phyloP scores from a whole-genome alignment of 2,329 filamentous ascomycete species.

The Aureobasidium musti region DNA sequence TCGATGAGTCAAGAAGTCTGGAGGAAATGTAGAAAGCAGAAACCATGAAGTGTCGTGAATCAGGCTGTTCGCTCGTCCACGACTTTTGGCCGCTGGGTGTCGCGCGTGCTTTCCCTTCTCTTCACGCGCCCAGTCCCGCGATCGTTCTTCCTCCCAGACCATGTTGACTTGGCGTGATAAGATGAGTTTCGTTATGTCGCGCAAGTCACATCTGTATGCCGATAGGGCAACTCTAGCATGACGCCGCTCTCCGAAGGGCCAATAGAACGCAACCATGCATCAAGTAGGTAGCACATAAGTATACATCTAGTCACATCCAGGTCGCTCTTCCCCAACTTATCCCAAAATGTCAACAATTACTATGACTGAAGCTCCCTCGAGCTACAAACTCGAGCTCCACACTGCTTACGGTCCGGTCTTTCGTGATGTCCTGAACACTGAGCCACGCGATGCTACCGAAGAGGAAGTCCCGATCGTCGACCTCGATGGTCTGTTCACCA shows the following conservation, averaged over 20 bases:
- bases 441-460: slow-evolving; percentile 14
- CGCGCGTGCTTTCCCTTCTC: background rate
- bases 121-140: background rate
- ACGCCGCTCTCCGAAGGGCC: background rate
- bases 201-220: background rate
- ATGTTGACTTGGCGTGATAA: background rate
- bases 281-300: background rate
- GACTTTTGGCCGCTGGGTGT: background rate
- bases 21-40: background rate
- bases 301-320: background rate
- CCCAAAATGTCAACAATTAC: background rate
- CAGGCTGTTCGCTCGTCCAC: background rate
- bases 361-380: background rate
- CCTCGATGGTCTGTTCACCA: slow-evolving; percentile 44
- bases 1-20: too few relatives aligned
- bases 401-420: slow-evolving; percentile 20
- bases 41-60: background rate
- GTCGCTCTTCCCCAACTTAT: background rate
- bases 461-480: slow-evolving; percentile 44
- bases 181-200: background rate
- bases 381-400: slow-evolving; percentile 11
- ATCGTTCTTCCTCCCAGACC: too few relatives aligned
- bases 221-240: background rate
- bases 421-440: slow-evolving; percentile 3
- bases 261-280: background rate